Percentiles rank a stretch among this genome's conserved stretches.
Evolutionary conservation across 1,284 basidiomycete species (phyloP).

Genomic region (Irpex sp.): DNA sequence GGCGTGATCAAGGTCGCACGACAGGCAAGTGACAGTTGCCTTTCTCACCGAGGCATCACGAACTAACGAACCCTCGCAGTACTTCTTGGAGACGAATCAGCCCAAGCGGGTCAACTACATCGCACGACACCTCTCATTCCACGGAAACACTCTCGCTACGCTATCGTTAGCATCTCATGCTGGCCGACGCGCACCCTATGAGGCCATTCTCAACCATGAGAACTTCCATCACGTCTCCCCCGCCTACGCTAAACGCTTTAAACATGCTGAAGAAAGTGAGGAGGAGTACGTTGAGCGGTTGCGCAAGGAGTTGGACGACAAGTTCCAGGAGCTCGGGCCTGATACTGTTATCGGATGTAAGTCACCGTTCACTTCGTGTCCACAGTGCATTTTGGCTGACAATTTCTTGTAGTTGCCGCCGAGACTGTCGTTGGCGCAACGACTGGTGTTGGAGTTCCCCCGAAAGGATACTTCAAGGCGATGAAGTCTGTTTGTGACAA

Average conservation of each 20-base stretch:
- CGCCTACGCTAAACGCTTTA: conserved; percentile 80
- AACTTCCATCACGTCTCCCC: conserved; percentile 82
- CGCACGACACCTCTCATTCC: conserved; percentile 75
- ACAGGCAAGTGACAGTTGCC: conserved; percentile 44
- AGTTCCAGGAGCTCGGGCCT: conserved; percentile 77
- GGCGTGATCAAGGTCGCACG: conserved; percentile 73
- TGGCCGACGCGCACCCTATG: conserved; percentile 62
- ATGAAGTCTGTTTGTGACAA: conserved; percentile 87
- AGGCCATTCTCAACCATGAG: conserved; percentile 54
- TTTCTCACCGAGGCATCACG: conserved; percentile 9
- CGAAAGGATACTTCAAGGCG: conserved; percentile 77
- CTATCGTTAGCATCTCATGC: conserved; percentile 67
- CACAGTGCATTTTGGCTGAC: conserved; percentile 3
- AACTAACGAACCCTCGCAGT: conserved; percentile 35
- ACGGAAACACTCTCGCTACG: conserved; percentile 79
- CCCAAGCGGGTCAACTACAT: conserved; percentile 73
- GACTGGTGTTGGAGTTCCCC: conserved; percentile 69
- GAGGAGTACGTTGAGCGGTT: conserved; percentile 75
- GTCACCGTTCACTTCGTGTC: conserved; percentile 21
- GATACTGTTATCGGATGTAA: conserved; percentile 77
- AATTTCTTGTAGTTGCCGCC: conserved; percentile 61
- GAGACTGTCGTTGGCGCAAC: conserved; percentile 85
- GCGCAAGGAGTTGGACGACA: conserved; percentile 76
- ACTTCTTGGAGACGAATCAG: conserved; percentile 68
- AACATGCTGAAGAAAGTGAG: conserved; percentile 64